Conservation (phyloP, 2,329 filamentous ascomycete species). For the Cordyceps fumosorosea region DNA sequence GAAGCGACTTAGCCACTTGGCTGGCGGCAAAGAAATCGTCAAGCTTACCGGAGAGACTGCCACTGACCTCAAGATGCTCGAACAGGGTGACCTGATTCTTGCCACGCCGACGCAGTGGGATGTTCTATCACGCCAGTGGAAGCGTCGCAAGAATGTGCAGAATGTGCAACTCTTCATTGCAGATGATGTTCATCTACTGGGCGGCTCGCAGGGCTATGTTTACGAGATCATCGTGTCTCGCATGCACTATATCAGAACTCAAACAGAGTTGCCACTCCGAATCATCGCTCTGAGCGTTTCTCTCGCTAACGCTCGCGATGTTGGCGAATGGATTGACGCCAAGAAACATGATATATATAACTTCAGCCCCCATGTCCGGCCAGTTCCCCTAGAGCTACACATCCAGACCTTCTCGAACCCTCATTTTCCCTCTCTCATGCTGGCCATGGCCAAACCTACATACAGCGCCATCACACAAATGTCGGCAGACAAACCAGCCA, state of each 20-base stretch:
- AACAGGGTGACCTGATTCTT: constrained; percentile 80
- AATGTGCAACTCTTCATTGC: constrained; percentile 86
- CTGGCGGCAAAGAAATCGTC: constrained; percentile 81
- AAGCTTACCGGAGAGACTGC: constrained; percentile 92
- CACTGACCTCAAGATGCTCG: constrained; percentile 81
- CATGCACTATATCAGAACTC: constrained; percentile 91
- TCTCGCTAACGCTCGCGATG: constrained; percentile 83
- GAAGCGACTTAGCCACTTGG: constrained; percentile 62
- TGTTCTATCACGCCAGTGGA: constrained; percentile 91
- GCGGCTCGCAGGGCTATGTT: constrained; percentile 76
- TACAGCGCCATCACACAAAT: constrained; percentile 85
- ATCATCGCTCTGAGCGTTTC: constrained; percentile 89
- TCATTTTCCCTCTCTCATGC: constrained; percentile 96
- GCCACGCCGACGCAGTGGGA: constrained; percentile 96
- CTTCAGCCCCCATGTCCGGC: constrained; percentile 87
- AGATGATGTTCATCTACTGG: constrained; percentile 90
- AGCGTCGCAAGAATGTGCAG: constrained; percentile 90
- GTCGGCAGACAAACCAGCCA: constrained; percentile 79
- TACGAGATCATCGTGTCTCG: constrained; percentile 97
- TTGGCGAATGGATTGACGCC: constrained; percentile 96
- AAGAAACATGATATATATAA: constrained; percentile 99
- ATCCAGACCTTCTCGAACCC: constrained; percentile 94
- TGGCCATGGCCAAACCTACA: constrained; percentile 94
- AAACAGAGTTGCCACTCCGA: constrained; percentile 76
- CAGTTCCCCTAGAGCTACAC: constrained; percentile 85